Percentiles rank a stretch among this genome's conserved stretches.
Evolutionary conservation across 768 basidiomycete genomes (phyloP).

Genomic region (Amanita fuliginea): DNA sequence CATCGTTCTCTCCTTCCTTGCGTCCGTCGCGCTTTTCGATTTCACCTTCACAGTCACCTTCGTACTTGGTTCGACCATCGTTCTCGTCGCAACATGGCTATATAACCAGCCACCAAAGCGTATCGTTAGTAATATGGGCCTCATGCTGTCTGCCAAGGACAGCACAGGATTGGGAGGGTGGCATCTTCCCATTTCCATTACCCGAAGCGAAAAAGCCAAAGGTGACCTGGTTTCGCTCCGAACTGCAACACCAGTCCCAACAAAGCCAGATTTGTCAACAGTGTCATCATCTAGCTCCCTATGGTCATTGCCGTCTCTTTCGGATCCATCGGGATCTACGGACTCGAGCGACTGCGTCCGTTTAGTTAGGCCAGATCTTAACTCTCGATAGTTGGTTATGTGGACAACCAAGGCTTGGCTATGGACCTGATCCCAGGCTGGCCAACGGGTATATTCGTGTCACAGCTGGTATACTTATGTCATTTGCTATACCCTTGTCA

Average conservation of each 20-base stretch:
- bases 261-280: conserved; percentile 14
- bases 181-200: conserved; percentile 3
- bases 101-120: conserved; percentile 65
- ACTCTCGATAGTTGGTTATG: background rate
- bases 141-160: conserved; percentile 2
- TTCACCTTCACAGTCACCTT: conserved; percentile 84
- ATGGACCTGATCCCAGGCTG: background rate
- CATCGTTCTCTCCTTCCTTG: conserved; percentile 92
- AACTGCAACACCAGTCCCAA: conserved; percentile 9
- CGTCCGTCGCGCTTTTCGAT: conserved; percentile 82
- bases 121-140: background rate
- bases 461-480: background rate
- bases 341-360: conserved; percentile 14
- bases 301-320: conserved; percentile 16
- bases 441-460: background rate
- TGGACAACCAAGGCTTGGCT: background rate
- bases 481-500: background rate
- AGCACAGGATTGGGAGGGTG: background rate
- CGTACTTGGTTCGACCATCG: conserved; percentile 71
- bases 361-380: conserved; percentile 1
- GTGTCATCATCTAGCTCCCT: conserved; percentile 22
- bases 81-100: conserved; percentile 82
- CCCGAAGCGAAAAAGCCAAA: conserved; percentile 16
- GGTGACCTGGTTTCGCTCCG: conserved; percentile 1
- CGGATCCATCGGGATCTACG: conserved; percentile 12